Evolutionary conservation across 2,329 filamentous ascomycete genomes (phyloP).

Genomic region (Alternaria metachromatica): DNA sequence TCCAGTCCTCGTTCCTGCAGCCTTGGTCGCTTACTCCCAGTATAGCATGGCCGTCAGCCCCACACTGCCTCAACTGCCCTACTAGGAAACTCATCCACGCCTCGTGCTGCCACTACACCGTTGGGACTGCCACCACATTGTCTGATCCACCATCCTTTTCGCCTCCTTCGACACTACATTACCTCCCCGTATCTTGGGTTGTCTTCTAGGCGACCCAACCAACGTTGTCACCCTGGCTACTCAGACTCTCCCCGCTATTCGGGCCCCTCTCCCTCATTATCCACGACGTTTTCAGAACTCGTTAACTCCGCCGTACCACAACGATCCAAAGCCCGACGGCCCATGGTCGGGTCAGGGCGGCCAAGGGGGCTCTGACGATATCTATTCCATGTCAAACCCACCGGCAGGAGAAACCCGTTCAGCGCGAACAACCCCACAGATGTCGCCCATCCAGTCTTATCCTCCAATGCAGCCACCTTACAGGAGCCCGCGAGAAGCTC

Average conservation of each 20-base stretch:
- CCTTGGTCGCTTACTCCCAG: conserved; percentile 10
- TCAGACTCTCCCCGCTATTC: conserved; percentile 46
- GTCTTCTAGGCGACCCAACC: conserved; percentile 32
- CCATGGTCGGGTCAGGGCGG: conserved; percentile 44
- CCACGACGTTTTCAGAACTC: conserved; percentile 34
- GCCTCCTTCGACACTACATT: conserved; percentile 2
- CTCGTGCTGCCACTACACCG: conserved; percentile 1
- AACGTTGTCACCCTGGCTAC: conserved; percentile 46
- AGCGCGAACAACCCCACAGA: conserved; percentile 35
- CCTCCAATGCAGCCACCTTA: conserved; percentile 37
- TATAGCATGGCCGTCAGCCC: conserved; percentile 28
- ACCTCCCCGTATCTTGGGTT: conserved; percentile 27
- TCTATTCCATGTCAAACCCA: conserved; percentile 38
- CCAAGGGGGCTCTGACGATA: conserved; percentile 43
- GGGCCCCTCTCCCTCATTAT: conserved; percentile 43
- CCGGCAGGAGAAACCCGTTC: conserved; percentile 30
- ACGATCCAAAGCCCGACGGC: conserved; percentile 41
- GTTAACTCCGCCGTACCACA: conserved; percentile 41
- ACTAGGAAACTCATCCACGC: conserved; percentile 12
- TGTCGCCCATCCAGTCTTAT: conserved; percentile 35
- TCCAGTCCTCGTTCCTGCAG: conserved; percentile 16
- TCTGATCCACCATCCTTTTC: background rate
- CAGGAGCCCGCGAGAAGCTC: conserved; percentile 26
- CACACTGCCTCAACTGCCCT: conserved; percentile 20
- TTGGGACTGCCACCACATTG: background rate